Percentiles rank a stretch among this genome's conserved stretches.
phyloP scores from a whole-genome alignment of 2,329 filamentous ascomycete species.

The Cladosporium oxysporum region DNA sequence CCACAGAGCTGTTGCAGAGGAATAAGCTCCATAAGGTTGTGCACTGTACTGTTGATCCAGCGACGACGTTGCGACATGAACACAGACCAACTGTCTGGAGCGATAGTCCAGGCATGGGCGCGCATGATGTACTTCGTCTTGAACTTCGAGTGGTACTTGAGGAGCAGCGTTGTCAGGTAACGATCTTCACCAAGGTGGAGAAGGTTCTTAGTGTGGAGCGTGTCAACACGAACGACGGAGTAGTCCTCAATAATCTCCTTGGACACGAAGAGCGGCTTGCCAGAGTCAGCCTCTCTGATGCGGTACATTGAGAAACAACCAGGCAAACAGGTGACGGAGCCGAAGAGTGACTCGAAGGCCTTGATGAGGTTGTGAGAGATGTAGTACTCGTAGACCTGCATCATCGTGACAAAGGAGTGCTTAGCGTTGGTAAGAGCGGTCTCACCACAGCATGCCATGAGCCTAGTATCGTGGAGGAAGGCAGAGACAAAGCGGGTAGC shows the following conservation, averaged over 20 bases:
- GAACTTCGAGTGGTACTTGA: slow-evolving; percentile 90
- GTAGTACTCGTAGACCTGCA: slow-evolving; percentile 99
- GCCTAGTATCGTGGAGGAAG: slow-evolving; percentile 85
- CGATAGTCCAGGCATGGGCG: slow-evolving; percentile 95
- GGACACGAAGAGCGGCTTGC: slow-evolving; percentile 95
- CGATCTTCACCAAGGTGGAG: slow-evolving; percentile 96
- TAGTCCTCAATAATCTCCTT: slow-evolving; percentile 87
- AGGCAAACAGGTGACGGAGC: slow-evolving; percentile 93
- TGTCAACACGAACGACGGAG: slow-evolving; percentile 91
- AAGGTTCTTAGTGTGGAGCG: slow-evolving; percentile 97
- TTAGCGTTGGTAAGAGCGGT: slow-evolving; percentile 92
- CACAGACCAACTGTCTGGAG: slow-evolving; percentile 88
- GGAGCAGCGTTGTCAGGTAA: slow-evolving; percentile 88
- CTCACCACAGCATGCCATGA: slow-evolving; percentile 95
- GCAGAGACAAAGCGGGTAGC: slow-evolving; percentile 88
- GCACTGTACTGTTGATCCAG: slow-evolving; percentile 99
- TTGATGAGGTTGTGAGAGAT: slow-evolving; percentile 97
- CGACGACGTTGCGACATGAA: slow-evolving; percentile 98
- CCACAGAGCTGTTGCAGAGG: slow-evolving; percentile 92
- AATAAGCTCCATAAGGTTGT: slow-evolving; percentile 95
- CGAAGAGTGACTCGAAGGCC: slow-evolving; percentile 95
- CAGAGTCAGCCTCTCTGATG: slow-evolving; percentile 88
- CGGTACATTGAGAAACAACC: slow-evolving; percentile 99
- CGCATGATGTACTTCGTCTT: slow-evolving; percentile 97
- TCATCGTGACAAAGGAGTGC: slow-evolving; percentile 94